phyloP scores from a whole-genome alignment of 257 asterid genomes.

The Oldenlandia corymbosa region DNA sequence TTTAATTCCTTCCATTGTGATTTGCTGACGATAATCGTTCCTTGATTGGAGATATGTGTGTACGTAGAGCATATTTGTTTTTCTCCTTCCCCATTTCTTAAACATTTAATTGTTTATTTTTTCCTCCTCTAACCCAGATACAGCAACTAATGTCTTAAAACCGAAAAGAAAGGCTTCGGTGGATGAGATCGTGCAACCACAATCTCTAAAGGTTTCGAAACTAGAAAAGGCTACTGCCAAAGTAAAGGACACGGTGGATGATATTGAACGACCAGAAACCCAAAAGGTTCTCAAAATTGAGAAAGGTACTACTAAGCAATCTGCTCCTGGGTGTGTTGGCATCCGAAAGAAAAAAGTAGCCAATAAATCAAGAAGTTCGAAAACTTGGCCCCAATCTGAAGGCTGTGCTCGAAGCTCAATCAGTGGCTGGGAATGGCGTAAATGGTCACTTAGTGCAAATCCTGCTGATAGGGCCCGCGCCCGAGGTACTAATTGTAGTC shows the following conservation, averaged over 20 bases:
- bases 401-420: slow-evolving; percentile 94
- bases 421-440: slow-evolving; percentile 97
- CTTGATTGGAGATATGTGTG: slow-evolving; percentile 2
- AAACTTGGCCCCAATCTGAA: slow-evolving; percentile 57
- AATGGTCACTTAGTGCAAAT: slow-evolving; percentile 77
- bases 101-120: slow-evolving; percentile 11
- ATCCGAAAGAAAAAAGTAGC: slow-evolving; percentile 26
- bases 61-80: slow-evolving; percentile 9
- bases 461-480: slow-evolving; percentile 67
- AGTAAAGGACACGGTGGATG: slow-evolving; percentile 25
- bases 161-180: slow-evolving; percentile 44
- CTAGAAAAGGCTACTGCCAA: slow-evolving; percentile 33
- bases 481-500: slow-evolving; percentile 49
- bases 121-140: slow-evolving; percentile 7
- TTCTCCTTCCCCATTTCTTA: not conserved
- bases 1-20: not conserved
- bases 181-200: slow-evolving; percentile 42
- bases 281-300: slow-evolving; percentile 48
- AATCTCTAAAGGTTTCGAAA: slow-evolving; percentile 46
- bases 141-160: slow-evolving; percentile 48
- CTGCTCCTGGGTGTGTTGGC: slow-evolving; percentile 30
- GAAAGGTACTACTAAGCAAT: slow-evolving; percentile 37
- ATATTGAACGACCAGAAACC: slow-evolving; percentile 35
- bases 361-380: slow-evolving; percentile 31
- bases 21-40: not conserved